Evolutionary conservation across 805 yeast genomes (phyloP), one percentile per base, ranked within the genome.

Genomic region (Yamadazyma akitaensis): DNA sequence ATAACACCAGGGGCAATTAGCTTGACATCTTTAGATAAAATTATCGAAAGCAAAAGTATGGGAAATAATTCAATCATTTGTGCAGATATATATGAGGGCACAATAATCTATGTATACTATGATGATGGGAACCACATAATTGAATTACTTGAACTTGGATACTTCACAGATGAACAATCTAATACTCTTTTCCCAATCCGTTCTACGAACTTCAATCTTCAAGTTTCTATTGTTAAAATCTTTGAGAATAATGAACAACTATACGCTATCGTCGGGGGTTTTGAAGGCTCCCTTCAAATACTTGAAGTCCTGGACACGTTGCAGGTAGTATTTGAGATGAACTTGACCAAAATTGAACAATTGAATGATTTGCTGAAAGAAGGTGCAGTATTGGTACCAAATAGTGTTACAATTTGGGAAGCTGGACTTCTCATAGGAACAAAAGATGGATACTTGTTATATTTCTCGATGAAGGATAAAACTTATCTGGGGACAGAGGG

Each of bases 401-500:
- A 58, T 37, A 64, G 58, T 43, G 47, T 59, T 3, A 9, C 45
- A 3, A 9, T 42, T 14, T 18, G 25, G 3, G 12, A 50, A 2
- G 32, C 37, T 2, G 44, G 43, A 12, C 24, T 65, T 0, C 53
- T 53, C 14, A 47, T 71, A 25, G 75, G 75, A 0, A 56, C 74
- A 1, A 60, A 59, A 39, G 63, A 62, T 28, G 76, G 76, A 0
- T 56, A 51, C 31, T 57, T 55, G 21, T 46, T 65, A 14, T 51
- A 47, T 13, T 53, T 67, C 7, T 48, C 41, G 1, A 8, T 52
- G 10, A 40, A 42, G 13, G 38, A 26, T 2, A 32, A 6, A 21
- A 11, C n/a, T n/a, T 18, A 42, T 6, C 17, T 12, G 3, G 24
- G 16, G n/a, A 6, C 24, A 34, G n/a, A 12, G 17, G 10, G 13